Evolutionary conservation across 768 basidiomycete genomes (phyloP).

Genomic region (Xerocomus brunneocitrinus): DNA sequence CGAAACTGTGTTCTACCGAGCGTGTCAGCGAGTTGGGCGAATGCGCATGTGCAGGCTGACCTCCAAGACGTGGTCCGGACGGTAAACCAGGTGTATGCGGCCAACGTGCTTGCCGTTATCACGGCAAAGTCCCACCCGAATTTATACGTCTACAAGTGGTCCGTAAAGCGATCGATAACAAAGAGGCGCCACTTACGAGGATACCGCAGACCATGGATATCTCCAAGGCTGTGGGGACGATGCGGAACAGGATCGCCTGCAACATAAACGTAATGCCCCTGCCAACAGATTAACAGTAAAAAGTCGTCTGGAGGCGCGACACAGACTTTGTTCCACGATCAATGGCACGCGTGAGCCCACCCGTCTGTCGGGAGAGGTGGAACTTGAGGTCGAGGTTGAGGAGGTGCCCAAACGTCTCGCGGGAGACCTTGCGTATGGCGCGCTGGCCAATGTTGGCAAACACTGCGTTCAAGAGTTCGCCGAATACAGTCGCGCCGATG

Average conservation of each 20-base stretch:
- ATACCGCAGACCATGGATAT: constrained; percentile 98
- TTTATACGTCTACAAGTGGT: constrained; percentile 72
- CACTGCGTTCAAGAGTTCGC: constrained; percentile 90
- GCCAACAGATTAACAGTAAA: background rate
- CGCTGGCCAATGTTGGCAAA: constrained; percentile 95
- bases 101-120: constrained; percentile 80
- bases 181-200: constrained; percentile 49
- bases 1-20: constrained; percentile 79
- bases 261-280: constrained; percentile 96
- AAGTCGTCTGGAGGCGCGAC: background rate
- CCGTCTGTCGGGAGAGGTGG: constrained; percentile 90
- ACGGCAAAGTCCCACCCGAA: constrained; percentile 98
- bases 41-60: constrained; percentile 36
- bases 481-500: constrained; percentile 83
- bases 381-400: constrained; percentile 88
- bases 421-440: constrained; percentile 90
- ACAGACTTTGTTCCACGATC: constrained; percentile 94
- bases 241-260: constrained; percentile 89
- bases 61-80: constrained; percentile 95
- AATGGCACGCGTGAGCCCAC: constrained; percentile 93
- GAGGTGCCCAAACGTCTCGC: constrained; percentile 93
- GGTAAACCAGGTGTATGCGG: constrained; percentile 95
- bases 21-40: background rate
- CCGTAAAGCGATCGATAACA: background rate
- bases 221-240: constrained; percentile 93